phyloP scores from a whole-genome alignment of 2,329 filamentous ascomycete species.

The Cadophora malorum region DNA sequence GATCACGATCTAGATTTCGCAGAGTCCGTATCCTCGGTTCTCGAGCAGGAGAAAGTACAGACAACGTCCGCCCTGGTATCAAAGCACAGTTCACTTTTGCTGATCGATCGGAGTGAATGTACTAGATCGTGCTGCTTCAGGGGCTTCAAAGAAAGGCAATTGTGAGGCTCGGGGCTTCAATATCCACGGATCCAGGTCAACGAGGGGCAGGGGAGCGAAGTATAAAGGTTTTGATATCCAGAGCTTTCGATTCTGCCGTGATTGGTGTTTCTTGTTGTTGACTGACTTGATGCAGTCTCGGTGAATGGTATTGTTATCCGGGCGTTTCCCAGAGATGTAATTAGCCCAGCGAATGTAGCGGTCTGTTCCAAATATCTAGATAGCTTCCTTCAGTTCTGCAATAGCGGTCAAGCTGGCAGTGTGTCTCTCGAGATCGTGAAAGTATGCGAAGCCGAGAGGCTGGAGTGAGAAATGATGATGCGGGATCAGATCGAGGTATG shows the following conservation, averaged over 20 bases:
- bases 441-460: conserved; percentile 3
- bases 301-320: neutral
- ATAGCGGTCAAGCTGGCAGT: neutral
- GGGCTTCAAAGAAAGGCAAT: neutral
- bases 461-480: neutral
- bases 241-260: neutral
- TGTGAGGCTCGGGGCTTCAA: neutral
- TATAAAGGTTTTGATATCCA: neutral
- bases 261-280: neutral
- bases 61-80: neutral
- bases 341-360: conserved; percentile 6
- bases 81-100: neutral
- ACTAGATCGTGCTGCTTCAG: neutral
- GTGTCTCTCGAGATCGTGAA: conserved; percentile 5
- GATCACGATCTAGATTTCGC: conserved; percentile 1
- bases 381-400: neutral
- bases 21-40: conserved; percentile 1
- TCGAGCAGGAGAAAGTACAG: neutral
- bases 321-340: conserved; percentile 3
- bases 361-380: neutral
- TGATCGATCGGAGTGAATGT: neutral
- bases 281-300: neutral
- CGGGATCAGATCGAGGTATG: conserved; percentile 6
- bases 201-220: neutral
- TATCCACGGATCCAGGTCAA: neutral